Evolutionary conservation across 805 yeast species (phyloP).

Genomic region (Yarrowia deformans): DNA sequence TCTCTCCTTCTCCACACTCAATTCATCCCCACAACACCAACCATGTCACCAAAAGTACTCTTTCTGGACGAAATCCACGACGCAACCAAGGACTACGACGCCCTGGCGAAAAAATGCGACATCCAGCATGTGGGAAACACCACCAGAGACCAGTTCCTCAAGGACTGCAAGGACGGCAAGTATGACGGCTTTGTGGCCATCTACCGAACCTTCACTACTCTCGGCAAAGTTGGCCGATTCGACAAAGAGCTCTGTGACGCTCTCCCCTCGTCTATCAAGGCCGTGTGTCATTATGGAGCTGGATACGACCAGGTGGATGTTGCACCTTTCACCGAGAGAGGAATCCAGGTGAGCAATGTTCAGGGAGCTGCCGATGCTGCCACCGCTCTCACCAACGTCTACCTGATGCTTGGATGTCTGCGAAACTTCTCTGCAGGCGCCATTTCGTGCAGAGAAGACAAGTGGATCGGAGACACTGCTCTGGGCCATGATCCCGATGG

Average conservation of each 20-base stretch:
- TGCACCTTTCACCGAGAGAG: constrained; percentile 57
- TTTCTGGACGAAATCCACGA: constrained; percentile 33
- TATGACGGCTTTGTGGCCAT: constrained; percentile 56
- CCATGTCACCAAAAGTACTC: constrained; percentile 34
- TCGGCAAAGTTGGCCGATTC: constrained; percentile 64
- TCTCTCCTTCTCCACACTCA: not conserved
- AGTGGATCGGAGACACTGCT: constrained; percentile 70
- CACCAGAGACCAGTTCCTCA: constrained; percentile 52
- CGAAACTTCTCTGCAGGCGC: constrained; percentile 68
- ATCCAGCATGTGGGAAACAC: constrained; percentile 5
- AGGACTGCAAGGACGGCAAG: constrained; percentile 55
- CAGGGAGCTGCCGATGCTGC: constrained; percentile 72
- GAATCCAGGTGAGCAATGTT: constrained; percentile 70
- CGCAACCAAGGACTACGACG: constrained; percentile 33
- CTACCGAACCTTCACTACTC: constrained; percentile 63
- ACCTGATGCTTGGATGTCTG: constrained; percentile 65
- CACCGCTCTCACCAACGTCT: constrained; percentile 76
- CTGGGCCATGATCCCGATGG: constrained; percentile 80
- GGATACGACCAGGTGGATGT: constrained; percentile 76
- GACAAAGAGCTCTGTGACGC: constrained; percentile 65
- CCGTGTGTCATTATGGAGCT: constrained; percentile 72
- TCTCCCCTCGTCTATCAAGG: constrained; percentile 62
- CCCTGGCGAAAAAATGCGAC: not conserved
- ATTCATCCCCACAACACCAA: not conserved
- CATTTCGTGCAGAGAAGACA: constrained; percentile 60